Base-by-base conservation (phyloP, 257 asterid genomes). In the Fraxinus pennsylvanica region DNA sequence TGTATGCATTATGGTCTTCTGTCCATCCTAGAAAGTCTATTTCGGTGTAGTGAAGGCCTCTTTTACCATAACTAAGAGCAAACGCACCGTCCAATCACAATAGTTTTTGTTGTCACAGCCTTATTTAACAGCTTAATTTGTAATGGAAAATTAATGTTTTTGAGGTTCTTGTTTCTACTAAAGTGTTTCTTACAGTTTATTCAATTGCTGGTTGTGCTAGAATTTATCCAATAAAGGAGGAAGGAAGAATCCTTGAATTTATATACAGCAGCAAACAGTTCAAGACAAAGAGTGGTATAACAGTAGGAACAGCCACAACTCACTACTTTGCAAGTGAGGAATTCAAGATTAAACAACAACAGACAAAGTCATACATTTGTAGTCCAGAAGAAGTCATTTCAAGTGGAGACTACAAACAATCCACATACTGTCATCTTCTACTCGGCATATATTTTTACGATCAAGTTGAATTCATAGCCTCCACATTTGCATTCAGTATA, bases 341-440 rank as follows among this genome's bases (percentile, higher is more conserved):
- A 78, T 92, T 91, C 83, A 89, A 89, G 85, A 80, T 81, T 39
- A 92, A 86, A 59, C 97, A 90, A 25, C 79, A 85, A 39, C 73
- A 91, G 9, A 84, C 96, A 4, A 86, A 89, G 67, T 78, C 89
- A 10, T 92, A 84, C 82, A 90, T 91, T 38, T 91, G 97, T 45
- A 91, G 97, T 79, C 94, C 96, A 2, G 77, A 86, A 68, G 84
- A 81, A 81, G 97, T 92, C 1, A 91, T 92, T 65, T 90, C 92
- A 5, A 84, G 88, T 76, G 97, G 96, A 50, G 94, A 92, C 72
- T 85, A 91, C 81, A 84, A 80, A 70, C 96, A 92, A 74, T 86
- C 97, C 27, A 90, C 97, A 4, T 92, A 90, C 9, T 92, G 97
- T 61, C 97, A 92, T 81, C 97, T 92, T 78, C 94, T 92, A 57